phyloP scores from a whole-genome alignment of 1,139 yeast genomes.

The Taiozyma onychis region DNA sequence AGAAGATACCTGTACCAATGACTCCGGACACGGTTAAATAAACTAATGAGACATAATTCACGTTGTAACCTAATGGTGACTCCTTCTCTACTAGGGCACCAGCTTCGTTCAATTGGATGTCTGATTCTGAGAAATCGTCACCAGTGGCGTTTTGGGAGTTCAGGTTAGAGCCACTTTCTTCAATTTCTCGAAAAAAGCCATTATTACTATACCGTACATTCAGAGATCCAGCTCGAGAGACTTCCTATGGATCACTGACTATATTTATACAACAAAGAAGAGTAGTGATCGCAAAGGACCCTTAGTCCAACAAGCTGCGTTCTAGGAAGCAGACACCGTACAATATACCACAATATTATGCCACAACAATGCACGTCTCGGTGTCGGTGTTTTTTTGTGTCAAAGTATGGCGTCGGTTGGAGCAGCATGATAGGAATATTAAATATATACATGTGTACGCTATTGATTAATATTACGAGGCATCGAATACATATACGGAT shows the following conservation, averaged over 20 bases:
- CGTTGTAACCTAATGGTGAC: slow-evolving; percentile 36
- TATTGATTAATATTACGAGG: too few species aligned
- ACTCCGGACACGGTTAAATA: slow-evolving; percentile 37
- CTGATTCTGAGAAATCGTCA: background rate
- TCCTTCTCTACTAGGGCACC: slow-evolving; percentile 37
- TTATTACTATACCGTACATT: background rate
- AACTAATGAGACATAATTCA: slow-evolving; percentile 30
- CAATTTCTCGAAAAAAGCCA: background rate
- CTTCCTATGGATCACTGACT: background rate
- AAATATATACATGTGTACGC: too few species aligned
- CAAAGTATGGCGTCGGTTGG: background rate
- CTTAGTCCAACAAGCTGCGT: background rate
- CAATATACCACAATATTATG: background rate
- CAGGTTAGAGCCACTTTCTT: background rate
- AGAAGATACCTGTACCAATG: slow-evolving; percentile 42
- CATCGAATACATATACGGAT: too few species aligned
- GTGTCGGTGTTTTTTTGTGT: background rate
- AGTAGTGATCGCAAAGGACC: background rate
- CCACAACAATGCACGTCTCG: background rate
- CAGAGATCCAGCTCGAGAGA: background rate
- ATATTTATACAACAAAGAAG: background rate
- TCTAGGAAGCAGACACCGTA: background rate
- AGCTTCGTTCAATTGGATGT: background rate
- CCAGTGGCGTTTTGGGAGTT: background rate
- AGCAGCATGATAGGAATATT: background rate